Evolutionary conservation across 371 early-diverging fungal species (phyloP).

Genomic region (Syncephalastrum contaminatum): DNA sequence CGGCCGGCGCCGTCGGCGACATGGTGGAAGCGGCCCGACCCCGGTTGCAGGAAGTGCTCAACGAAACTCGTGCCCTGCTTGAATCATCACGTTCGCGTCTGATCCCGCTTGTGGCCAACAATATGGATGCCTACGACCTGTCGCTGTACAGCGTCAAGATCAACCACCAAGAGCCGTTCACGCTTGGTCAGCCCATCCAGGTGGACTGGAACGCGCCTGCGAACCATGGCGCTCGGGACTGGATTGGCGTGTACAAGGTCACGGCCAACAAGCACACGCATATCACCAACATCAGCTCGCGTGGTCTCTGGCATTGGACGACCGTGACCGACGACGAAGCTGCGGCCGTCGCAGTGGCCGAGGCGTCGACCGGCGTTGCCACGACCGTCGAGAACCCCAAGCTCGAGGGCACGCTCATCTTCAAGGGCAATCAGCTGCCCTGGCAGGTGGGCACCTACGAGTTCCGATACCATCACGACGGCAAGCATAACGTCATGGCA

Average conservation of each 20-base stretch:
- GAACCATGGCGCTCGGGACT: conserved; percentile 76
- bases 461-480: conserved; percentile 86
- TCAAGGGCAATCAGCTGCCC: conserved; percentile 67
- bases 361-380: conserved; percentile 13
- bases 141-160: conserved; percentile 47
- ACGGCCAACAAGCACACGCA: conserved; percentile 67
- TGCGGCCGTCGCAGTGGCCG: conserved; percentile 25
- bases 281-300: conserved; percentile 74
- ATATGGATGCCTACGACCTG: conserved; percentile 52
- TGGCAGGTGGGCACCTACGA: conserved; percentile 89
- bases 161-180: conserved; percentile 21
- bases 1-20: conserved; percentile 53
- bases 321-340: conserved; percentile 6
- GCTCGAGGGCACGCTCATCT: conserved; percentile 46
- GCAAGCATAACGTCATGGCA: conserved; percentile 82
- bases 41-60: conserved; percentile 57
- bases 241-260: conserved; percentile 91
- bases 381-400: conserved; percentile 1
- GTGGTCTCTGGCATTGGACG: conserved; percentile 63
- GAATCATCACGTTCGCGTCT: conserved; percentile 47
- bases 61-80: conserved; percentile 52
- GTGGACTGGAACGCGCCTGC: conserved; percentile 74
- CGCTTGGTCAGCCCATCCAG: conserved; percentile 72
- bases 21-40: conserved; percentile 43
- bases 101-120: conserved; percentile 41